Base-by-base conservation (phyloP, 164 flowering plant genomes). In the Macadamia tetraphylla region DNA sequence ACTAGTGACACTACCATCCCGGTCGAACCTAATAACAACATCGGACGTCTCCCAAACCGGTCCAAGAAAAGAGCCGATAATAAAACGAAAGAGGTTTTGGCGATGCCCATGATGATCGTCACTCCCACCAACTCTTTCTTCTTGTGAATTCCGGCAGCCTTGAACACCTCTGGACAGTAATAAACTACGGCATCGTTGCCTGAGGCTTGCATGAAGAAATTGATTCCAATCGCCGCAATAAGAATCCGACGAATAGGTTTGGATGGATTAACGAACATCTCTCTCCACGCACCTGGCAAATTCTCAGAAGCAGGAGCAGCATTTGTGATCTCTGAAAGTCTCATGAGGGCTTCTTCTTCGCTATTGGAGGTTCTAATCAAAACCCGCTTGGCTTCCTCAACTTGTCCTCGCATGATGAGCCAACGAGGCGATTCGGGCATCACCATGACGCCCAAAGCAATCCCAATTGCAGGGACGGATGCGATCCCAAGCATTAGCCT, bases 361-460 rank as follows among this genome's bases (percentile, higher is more conserved):
- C 69, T 30, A 3, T 74, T 71, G 0, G 89, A 85, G 0, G 87
- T 85, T 67, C 65, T 82, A 23, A 78, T 11, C 46, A 94, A 35
- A 1, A 91, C 89, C 58, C 12, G 29, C 23, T 70, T 83, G 0
- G 98, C 98, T 53, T 87, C 92, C 0, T 63, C 80, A 0, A 59
- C 0, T 14, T 83, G 64, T 29, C 92, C 90, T 60, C 78, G 73
- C 89, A 87, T 81, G 64, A 85, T 85, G 3, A 93, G 85, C 98
- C 97, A 93, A 49, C 94, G 83, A 1, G 94, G 98, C 1, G 94
- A 91, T 59, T 94, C 98, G 0, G 98, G 97, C 96, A 91, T 89
- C 0, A 64, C 67, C 9, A 81, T 3, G 5, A 89, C 88, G 0
- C 90, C 88, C 6, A 83, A 0, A 0, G 69, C 88, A 5, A 93